These are phyloP conservation scores for Athelia sp. DNA, from an alignment of 1,284 basidiomycete species.

Conservation along the genomic window DNA sequence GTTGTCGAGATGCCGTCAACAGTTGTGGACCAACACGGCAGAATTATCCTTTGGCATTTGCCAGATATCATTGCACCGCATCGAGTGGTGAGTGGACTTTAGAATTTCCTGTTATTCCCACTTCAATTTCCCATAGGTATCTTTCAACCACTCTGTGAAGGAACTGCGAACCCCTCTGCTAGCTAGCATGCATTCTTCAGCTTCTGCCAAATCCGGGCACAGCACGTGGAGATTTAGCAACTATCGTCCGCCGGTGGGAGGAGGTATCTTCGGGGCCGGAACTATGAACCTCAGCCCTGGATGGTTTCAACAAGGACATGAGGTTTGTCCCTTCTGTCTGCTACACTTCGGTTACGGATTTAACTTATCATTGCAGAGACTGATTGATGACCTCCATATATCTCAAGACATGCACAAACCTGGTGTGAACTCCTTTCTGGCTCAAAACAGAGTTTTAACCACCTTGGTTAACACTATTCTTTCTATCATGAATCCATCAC, in stretches of 20 bases:
- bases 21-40: background rate
- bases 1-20: background rate
- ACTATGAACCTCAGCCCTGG: background rate
- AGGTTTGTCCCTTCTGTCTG: background rate
- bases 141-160: background rate
- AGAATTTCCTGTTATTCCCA: background rate
- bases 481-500: background rate
- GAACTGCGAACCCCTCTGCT: background rate
- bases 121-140: background rate
- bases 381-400: background rate
- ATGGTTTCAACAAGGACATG: background rate
- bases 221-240: background rate
- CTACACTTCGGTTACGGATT: background rate
- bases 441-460: background rate
- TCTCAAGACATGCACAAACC: background rate
- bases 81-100: background rate
- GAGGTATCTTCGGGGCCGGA: background rate
- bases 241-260: background rate
- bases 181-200: background rate
- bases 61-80: background rate
- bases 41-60: background rate
- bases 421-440: background rate
- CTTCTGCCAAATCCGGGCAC: background rate
- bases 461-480: background rate
- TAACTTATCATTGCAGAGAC: background rate